Base-by-base conservation (phyloP, 2,329 filamentous ascomycete species). In the Exophiala spinifera region DNA sequence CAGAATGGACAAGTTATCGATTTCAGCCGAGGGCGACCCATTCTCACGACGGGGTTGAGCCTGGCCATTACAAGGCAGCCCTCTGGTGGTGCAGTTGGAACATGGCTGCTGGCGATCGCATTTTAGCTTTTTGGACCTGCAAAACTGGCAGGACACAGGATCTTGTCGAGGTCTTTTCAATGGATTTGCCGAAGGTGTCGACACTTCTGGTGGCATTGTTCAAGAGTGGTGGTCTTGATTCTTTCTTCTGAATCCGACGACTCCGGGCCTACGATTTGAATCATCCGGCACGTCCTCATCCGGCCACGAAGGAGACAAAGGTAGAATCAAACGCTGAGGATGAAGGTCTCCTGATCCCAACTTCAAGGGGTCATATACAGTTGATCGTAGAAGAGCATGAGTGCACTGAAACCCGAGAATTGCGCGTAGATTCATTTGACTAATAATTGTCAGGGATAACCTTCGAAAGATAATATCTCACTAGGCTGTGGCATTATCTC, bases 81-180 rank as follows among this genome's bases (percentile, higher is more conserved):
- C 59, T 13, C 71, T 67, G 3, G 65, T 49, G 1, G 55, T 63
- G 60, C 79, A 82, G 55, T 74, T 75, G 28, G 72, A 73, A 61
- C 79, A 82, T 11, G 79, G 79, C 13, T 72, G 66, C 43, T 72
- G 72, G 3, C 78, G 74, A 62, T 80, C 75, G 63, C 79, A 82
- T 69, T 79, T 81, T 34, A 81, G 75, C 71, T 80, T 72, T 59
- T 71, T 70, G 57, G 64, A 62, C 2, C 71, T 65, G 49, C 72
- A 74, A 7, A 66, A 71, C 11, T 68, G 66, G 46, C 71, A 74
- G 0, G 72, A 74, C 1, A 74, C 70, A 0, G 72, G 71, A 14
- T 72, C 69, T 55, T 72, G 70, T 39, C 70, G 53, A 23, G 59
- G 56, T 49, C 61, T 48, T 45, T 59, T 59, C 47, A 56, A 47